Evolutionary conservation across 2,329 filamentous ascomycete species (phyloP), one percentile per base, ranked within the genome.

Genomic region (Davidsoniella virescens): DNA sequence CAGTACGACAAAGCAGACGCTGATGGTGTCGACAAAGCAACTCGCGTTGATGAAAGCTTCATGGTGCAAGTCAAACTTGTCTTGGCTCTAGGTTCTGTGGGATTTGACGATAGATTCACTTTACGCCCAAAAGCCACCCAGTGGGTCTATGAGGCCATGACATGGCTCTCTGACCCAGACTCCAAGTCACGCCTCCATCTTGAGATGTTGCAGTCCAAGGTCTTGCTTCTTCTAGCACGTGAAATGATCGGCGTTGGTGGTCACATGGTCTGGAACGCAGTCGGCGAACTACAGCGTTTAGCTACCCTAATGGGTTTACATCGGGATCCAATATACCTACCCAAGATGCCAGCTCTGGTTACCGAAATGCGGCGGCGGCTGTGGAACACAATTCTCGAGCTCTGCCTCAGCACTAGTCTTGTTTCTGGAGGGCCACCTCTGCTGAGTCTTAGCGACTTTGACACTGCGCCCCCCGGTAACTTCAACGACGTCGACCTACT

Each of bases 71-170:
- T 80, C 2, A 77, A 79, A 55, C 61, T 81, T 0, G 67, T 79
- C 0, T 59, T 80, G 3, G 74, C 77, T 0, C 69, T 80, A 16
- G 78, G 76, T 0, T 68, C 73, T 1, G 62, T 65, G 1, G 62
- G 64, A 0, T 69, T 73, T 51, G 72, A 79, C 47, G 65, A 71
- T 0, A 53, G 60, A 0, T 78, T 74, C 50, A 70, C 68, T 0
- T 55, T 77, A 36, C 68, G 73, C 5, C 47, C 61, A 5, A 64
- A 65, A 0, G 76, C 76, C 0, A 62, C 70, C n/a, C 65, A 61
- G 25, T 81, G 76, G 76, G 61, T 78, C 0, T 72, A 73, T 50
- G 74, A 78, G 54, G 75, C 70, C 0, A 70, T 75, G 42, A 67
- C 67, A 0, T 80, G 72, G 71, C 47, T 73, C 0, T 68, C 70